Percentiles rank a stretch among this genome's conserved stretches.
These are phyloP conservation scores for Amanita rimosa DNA, from an alignment of 768 basidiomycete species.

Conservation along the genomic window DNA sequence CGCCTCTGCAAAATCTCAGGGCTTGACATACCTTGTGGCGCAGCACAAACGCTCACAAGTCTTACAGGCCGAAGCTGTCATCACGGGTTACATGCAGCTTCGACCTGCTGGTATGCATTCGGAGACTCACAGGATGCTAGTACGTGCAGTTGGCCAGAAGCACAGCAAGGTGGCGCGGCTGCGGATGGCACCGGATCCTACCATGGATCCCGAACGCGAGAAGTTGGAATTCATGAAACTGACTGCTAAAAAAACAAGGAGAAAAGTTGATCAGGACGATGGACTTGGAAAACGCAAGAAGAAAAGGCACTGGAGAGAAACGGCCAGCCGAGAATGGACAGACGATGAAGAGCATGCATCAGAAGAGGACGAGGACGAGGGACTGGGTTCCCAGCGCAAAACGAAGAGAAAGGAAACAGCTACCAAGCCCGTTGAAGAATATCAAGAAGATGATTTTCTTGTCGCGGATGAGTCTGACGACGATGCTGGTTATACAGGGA, in stretches of 20 bases:
- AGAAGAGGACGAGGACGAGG: constrained; percentile 51
- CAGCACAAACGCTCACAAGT: constrained; percentile 82
- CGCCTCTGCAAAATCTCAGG: constrained; percentile 41
- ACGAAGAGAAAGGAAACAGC: constrained; percentile 39
- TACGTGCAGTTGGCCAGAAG: constrained; percentile 76
- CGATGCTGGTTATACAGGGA: constrained; percentile 33
- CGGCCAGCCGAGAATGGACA: constrained; percentile 34
- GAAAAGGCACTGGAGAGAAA: constrained; percentile 31
- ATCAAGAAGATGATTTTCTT: constrained; percentile 79
- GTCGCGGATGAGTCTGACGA: constrained; percentile 72
- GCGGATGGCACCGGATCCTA: constrained; percentile 71
- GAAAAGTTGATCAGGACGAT: constrained; percentile 39
- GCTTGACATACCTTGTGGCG: constrained; percentile 81
- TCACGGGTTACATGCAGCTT: constrained; percentile 76
- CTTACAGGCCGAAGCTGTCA: constrained; percentile 74
- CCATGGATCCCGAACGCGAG: constrained; percentile 65
- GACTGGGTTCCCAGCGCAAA: constrained; percentile 25
- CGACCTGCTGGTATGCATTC: constrained; percentile 87
- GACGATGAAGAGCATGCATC: constrained; percentile 59
- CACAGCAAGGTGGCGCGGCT: constrained; percentile 73
- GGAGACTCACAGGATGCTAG: constrained; percentile 82
- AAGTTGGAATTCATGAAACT: constrained; percentile 56
- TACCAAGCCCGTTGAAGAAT: constrained; percentile 50
- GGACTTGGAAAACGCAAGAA: constrained; percentile 36
- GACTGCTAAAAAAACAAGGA: constrained; percentile 53